Base-by-base conservation (phyloP, 805 yeast genomes). In the Myxozyma sirexii region DNA sequence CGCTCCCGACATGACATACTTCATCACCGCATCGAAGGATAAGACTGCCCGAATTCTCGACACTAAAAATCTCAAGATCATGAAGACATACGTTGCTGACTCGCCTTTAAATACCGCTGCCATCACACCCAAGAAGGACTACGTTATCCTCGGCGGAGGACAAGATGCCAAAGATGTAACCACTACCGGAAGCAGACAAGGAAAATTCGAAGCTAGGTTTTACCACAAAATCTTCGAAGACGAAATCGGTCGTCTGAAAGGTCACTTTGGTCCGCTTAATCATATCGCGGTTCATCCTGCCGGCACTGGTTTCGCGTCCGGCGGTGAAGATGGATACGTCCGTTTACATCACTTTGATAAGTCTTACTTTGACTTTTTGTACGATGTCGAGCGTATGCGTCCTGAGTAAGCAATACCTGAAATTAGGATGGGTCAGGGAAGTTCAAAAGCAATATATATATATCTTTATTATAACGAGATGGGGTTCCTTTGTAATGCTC, bases 91-190 rank as follows among this genome's bases (percentile, higher is more conserved):
- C 75, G 83, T 81, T 68, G 86, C 97, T 4, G 97, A 91, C 73
- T 91, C 96, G 54, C 97, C 98, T 59, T 82, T 94, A 81, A 94
- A 94, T 80, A 84, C 96, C 38, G 98, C 98, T 19, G 87, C 96
- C 66, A 87, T 94, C 68, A 92, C 99, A 15, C 96, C 98, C 26
- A 80, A 85, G 59, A 94, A 94, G 78, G 93, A 94, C 72, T 93
- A 86, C 72, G 88, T 94, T 63, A 86, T 94, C 51, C 80, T 94
- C 63, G 99, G 98, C 55, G 99, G 99, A 79, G 99, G 99, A 85
- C 98, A 94, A 80, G 98, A 91, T 70, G 98, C 99, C 42, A 85
- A 91, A 76, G 96, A 92, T 75, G 99, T 94, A 72, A 94, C 99
- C 44, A 94, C 98, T n/a, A 91, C 98, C 27, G 83, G 94, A 44